These are phyloP conservation scores for Aspergillus jensenii DNA, from an alignment of 2,329 filamentous ascomycete genomes.

Conservation along the genomic window DNA sequence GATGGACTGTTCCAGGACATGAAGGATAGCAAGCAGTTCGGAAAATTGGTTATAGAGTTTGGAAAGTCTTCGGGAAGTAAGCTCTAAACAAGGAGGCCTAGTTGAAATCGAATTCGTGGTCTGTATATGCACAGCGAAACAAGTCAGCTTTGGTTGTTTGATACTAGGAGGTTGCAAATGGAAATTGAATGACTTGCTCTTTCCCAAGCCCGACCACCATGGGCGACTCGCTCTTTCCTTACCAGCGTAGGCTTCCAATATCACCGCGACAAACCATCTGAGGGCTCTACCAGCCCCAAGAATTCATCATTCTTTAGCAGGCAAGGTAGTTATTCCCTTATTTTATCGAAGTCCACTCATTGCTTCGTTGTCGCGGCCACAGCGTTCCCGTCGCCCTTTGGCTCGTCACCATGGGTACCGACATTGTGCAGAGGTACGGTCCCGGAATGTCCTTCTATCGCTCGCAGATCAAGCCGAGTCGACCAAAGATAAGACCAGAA, in stretches of 20 bases:
- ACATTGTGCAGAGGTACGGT: constrained; percentile 17
- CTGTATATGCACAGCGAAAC: neutral
- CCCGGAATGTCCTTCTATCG: constrained; percentile 25
- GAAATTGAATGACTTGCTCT: neutral
- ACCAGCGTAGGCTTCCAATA: neutral
- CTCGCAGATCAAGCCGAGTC: constrained; percentile 1
- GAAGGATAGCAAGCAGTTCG: constrained; percentile 82
- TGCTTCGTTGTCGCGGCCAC: constrained; percentile 3
- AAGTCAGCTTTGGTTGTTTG: neutral
- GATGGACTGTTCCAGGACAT: constrained; percentile 84
- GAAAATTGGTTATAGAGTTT: constrained; percentile 83
- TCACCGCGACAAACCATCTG: neutral
- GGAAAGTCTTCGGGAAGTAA: constrained; percentile 41
- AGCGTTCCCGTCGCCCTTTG: neutral
- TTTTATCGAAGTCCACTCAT: constrained; percentile 13
- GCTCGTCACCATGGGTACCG: constrained; percentile 14
- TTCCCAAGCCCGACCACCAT: neutral
- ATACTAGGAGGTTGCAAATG: neutral
- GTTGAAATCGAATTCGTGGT: neutral
- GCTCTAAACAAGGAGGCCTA: constrained; percentile 24
- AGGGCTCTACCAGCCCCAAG: neutral
- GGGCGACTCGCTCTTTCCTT: constrained; percentile 4
- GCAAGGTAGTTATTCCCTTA: constrained; percentile 13
- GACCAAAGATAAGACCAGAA: neutral
- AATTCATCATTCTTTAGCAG: constrained; percentile 15